These are phyloP conservation scores for Grifola frondosa DNA, from an alignment of 1,284 basidiomycete genomes.

Conservation along the genomic window DNA sequence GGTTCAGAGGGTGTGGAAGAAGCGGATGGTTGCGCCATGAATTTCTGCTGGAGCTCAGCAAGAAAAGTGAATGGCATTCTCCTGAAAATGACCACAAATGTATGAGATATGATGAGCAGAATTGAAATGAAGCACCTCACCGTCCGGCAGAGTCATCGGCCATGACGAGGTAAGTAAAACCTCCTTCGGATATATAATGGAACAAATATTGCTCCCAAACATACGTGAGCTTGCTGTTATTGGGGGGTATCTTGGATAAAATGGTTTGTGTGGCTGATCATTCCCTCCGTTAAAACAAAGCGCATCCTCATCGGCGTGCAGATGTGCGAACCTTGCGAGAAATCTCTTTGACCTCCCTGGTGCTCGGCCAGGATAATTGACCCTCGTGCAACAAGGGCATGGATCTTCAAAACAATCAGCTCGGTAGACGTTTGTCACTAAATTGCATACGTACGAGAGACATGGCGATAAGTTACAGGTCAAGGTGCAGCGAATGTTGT, in stretches of 20 bases:
- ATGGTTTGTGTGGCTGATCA: constrained; percentile 89
- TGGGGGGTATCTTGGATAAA: constrained; percentile 91
- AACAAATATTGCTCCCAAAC: constrained; percentile 96
- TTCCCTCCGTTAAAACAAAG: too few species aligned
- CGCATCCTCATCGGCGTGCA: too few species aligned
- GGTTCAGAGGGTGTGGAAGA: constrained; percentile 45
- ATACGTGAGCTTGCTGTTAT: constrained; percentile 93
- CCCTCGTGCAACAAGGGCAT: constrained; percentile 85
- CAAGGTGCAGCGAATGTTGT: neutral
- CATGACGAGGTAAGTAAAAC: constrained; percentile 89
- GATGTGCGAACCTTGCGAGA: constrained; percentile 74
- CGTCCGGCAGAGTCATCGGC: constrained; percentile 89
- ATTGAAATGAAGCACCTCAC: constrained; percentile 39
- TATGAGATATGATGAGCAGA: neutral
- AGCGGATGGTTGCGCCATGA: constrained; percentile 59
- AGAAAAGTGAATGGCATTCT: constrained; percentile 96
- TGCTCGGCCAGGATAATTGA: constrained; percentile 82
- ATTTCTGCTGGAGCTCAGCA: constrained; percentile 82
- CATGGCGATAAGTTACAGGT: constrained; percentile 25
- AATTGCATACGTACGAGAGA: constrained; percentile 36
- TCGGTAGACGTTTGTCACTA: neutral
- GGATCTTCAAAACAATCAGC: constrained; percentile 51
- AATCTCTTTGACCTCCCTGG: constrained; percentile 74
- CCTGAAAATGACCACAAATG: constrained; percentile 35
- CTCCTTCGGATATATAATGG: constrained; percentile 90